Evolutionary conservation across 441 rosid genomes (phyloP).

Genomic region (Mallotus repandus): DNA sequence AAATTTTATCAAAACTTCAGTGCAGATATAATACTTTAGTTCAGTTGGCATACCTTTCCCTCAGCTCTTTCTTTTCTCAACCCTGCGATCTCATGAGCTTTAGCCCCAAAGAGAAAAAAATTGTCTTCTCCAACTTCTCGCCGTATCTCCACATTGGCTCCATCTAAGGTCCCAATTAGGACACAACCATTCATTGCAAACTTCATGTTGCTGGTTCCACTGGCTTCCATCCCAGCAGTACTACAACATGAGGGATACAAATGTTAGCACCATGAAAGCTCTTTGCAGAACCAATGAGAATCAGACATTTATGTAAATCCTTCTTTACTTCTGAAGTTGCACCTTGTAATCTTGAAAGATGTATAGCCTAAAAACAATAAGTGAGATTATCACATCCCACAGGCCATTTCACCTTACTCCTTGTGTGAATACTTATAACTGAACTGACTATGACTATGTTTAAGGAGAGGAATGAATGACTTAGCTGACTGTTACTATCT

Average conservation of each 20-base stretch:
- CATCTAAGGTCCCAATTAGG: conserved; percentile 92
- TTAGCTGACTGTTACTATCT: too few species aligned
- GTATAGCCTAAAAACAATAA: neutral
- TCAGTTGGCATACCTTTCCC: conserved; percentile 59
- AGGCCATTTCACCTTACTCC: neutral
- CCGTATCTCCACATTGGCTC: conserved; percentile 94
- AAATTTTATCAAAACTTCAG: neutral
- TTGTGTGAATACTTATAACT: too few species aligned
- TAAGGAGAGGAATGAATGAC: too few species aligned
- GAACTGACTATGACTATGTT: too few species aligned
- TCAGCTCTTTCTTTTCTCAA: conserved; percentile 84
- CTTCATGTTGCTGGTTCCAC: conserved; percentile 99
- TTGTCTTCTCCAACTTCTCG: conserved; percentile 94
- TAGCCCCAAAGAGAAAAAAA: conserved; percentile 92
- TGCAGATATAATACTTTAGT: neutral
- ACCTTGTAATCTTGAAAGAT: neutral
- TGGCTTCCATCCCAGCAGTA: conserved; percentile 99
- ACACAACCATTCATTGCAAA: conserved; percentile 95
- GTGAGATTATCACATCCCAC: neutral
- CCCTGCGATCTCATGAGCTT: conserved; percentile 75
- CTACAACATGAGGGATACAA: conserved; percentile 34
- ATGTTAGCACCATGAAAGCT: neutral
- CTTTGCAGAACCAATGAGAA: neutral
- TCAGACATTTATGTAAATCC: neutral
- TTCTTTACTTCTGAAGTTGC: neutral